phyloP scores from a whole-genome alignment of 2,329 filamentous ascomycete genomes.

The Cryphonectria japonica region DNA sequence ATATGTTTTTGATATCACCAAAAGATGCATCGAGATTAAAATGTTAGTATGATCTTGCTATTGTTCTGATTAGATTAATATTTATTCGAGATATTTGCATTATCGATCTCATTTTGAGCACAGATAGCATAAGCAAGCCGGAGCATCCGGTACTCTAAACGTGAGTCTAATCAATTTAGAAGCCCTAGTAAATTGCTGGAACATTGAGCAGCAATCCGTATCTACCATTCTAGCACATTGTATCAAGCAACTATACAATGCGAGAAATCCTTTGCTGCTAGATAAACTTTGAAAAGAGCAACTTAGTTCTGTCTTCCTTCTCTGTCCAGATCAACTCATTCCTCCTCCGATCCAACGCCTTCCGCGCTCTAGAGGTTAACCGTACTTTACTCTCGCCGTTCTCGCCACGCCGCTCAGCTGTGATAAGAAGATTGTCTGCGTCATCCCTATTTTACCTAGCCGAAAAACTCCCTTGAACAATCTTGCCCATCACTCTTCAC shows the following conservation, averaged over 20 bases:
- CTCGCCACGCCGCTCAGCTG: slow-evolving; percentile 33
- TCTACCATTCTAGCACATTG: slow-evolving; percentile 38
- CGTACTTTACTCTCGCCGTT: slow-evolving; percentile 40
- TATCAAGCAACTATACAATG: slow-evolving; percentile 39
- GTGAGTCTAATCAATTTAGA: slow-evolving; percentile 31
- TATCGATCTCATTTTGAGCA: background rate
- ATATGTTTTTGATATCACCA: background rate
- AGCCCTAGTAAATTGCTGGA: slow-evolving; percentile 41
- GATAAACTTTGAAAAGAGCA: slow-evolving; percentile 33
- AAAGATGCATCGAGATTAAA: background rate
- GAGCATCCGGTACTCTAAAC: background rate
- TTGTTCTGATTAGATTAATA: background rate
- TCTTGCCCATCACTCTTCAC: slow-evolving; percentile 45
- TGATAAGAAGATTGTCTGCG: slow-evolving; percentile 36
- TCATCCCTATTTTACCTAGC: slow-evolving; percentile 37
- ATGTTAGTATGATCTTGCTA: background rate
- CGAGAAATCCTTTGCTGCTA: slow-evolving; percentile 38
- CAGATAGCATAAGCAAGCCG: background rate
- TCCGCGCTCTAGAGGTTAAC: slow-evolving; percentile 44
- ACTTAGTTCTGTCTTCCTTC: slow-evolving; percentile 39
- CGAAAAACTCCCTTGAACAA: slow-evolving; percentile 37
- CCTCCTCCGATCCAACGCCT: slow-evolving; percentile 46
- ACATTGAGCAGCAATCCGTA: slow-evolving; percentile 39
- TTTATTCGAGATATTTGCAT: background rate
- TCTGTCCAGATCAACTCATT: slow-evolving; percentile 46